Evolutionary conservation across 352 stramenopile species (phyloP).

Genomic region (Saprolegnia diclina): DNA sequence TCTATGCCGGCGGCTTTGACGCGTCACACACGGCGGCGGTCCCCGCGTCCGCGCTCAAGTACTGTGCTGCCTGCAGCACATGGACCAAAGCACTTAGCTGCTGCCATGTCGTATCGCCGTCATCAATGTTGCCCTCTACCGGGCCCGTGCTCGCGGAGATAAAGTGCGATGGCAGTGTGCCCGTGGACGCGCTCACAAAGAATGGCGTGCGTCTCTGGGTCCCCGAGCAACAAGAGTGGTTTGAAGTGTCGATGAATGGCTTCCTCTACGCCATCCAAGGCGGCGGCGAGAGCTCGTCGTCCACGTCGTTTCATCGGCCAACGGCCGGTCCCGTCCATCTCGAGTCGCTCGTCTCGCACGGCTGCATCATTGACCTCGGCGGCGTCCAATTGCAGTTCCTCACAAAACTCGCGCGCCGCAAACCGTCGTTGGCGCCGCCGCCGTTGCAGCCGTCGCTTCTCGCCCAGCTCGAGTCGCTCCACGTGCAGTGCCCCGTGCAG

Average conservation of each 20-base stretch:
- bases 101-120: not conserved
- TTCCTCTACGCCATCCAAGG: constrained; percentile 60
- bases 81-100: constrained; percentile 42
- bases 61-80: constrained; percentile 39
- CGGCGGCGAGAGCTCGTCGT: not conserved
- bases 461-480: constrained; percentile 58
- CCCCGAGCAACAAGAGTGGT: constrained; percentile 65
- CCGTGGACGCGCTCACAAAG: constrained; percentile 70
- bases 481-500: constrained; percentile 74
- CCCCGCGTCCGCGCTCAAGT: constrained; percentile 59
- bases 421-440: not conserved
- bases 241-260: constrained; percentile 76
- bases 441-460: constrained; percentile 42
- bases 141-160: constrained; percentile 18
- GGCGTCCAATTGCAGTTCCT: constrained; percentile 76
- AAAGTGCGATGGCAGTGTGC: constrained; percentile 29
- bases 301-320: constrained; percentile 63
- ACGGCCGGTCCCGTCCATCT: constrained; percentile 34
- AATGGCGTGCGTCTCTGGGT: constrained; percentile 75
- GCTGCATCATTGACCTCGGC: constrained; percentile 68
- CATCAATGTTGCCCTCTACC: not conserved
- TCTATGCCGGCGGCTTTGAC: constrained; percentile 72
- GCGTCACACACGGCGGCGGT: constrained; percentile 44
- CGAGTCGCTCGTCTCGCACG: constrained; percentile 51
- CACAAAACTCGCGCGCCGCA: constrained; percentile 28